Evolutionary conservation across 805 yeast species (phyloP).

Genomic region (Tetrapisispora nanseiensis): DNA sequence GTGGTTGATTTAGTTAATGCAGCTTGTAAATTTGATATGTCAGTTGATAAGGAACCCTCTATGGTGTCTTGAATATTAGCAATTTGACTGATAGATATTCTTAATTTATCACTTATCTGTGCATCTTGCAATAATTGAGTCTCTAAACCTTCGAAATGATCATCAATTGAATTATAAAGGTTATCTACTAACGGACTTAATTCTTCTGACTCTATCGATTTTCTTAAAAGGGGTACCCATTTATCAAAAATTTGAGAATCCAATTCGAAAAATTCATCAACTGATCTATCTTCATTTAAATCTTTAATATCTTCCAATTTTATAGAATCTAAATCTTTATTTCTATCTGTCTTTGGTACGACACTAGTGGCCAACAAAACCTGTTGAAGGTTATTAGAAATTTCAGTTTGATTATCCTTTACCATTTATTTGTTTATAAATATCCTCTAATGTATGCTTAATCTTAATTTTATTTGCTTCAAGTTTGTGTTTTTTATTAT

Average conservation of each 20-base stretch:
- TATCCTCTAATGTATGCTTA: background rate
- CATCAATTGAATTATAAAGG: slow-evolving; percentile 25
- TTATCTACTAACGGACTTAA: slow-evolving; percentile 21
- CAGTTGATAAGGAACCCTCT: slow-evolving; percentile 40
- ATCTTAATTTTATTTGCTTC: background rate
- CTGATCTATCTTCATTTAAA: background rate
- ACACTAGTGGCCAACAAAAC: slow-evolving; percentile 16
- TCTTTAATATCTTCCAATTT: slow-evolving; percentile 1
- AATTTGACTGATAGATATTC: slow-evolving; percentile 50
- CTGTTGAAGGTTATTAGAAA: slow-evolving; percentile 26
- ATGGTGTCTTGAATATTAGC: slow-evolving; percentile 52
- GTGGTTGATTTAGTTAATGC: slow-evolving; percentile 56
- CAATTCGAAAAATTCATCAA: slow-evolving; percentile 16
- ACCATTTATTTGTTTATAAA: slow-evolving; percentile 15
- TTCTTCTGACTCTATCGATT: slow-evolving; percentile 19
- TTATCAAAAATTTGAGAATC: slow-evolving; percentile 25
- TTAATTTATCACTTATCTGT: slow-evolving; percentile 26
- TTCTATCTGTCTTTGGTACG: background rate
- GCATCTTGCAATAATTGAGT: slow-evolving; percentile 26
- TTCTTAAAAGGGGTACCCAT: slow-evolving; percentile 28
- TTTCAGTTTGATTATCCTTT: slow-evolving; percentile 17
- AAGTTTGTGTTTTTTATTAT: background rate
- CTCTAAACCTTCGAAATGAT: slow-evolving; percentile 27
- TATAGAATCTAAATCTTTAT: background rate
- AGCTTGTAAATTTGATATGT: slow-evolving; percentile 45